These are phyloP conservation scores for Staphylotrichum longicolle DNA, from an alignment of 495 filamentous ascomycete genomes.

Conservation along the genomic window DNA sequence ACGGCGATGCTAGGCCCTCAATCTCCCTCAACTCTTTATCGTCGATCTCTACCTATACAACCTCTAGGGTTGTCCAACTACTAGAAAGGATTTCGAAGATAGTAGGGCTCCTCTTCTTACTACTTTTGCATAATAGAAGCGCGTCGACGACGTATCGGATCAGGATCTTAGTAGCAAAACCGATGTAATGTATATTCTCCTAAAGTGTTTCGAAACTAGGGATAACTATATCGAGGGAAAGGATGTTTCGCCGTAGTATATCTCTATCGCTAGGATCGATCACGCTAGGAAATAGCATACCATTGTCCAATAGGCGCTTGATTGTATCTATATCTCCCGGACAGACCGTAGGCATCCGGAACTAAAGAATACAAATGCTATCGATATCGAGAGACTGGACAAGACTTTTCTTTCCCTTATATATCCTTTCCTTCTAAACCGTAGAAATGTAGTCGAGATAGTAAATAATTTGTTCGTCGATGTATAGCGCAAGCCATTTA, in stretches of 20 bases:
- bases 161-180: constrained; percentile 17
- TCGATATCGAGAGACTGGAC: constrained; percentile 18
- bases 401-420: constrained; percentile 1
- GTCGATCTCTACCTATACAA: constrained; percentile 14
- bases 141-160: constrained; percentile 17
- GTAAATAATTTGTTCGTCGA: constrained; percentile 11
- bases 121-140: constrained; percentile 19
- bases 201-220: constrained; percentile 20
- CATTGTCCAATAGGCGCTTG: constrained; percentile 19
- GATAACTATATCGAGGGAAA: constrained; percentile 19
- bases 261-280: constrained; percentile 15
- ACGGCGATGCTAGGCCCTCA: constrained; percentile 16
- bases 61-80: constrained; percentile 14
- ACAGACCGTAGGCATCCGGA: constrained; percentile 17
- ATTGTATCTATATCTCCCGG: constrained; percentile 18
- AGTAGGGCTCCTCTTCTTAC: constrained; percentile 17
- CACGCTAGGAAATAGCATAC: constrained; percentile 17
- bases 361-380: constrained; percentile 17
- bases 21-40: constrained; percentile 15
- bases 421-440: constrained; percentile 13
- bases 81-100: constrained; percentile 20
- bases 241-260: constrained; percentile 19
- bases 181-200: constrained; percentile 19
- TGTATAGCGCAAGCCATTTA: constrained; percentile 13
- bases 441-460: constrained; percentile 13